phyloP scores from a whole-genome alignment of 352 stramenopile genomes.

The Globisporangium splendens region DNA sequence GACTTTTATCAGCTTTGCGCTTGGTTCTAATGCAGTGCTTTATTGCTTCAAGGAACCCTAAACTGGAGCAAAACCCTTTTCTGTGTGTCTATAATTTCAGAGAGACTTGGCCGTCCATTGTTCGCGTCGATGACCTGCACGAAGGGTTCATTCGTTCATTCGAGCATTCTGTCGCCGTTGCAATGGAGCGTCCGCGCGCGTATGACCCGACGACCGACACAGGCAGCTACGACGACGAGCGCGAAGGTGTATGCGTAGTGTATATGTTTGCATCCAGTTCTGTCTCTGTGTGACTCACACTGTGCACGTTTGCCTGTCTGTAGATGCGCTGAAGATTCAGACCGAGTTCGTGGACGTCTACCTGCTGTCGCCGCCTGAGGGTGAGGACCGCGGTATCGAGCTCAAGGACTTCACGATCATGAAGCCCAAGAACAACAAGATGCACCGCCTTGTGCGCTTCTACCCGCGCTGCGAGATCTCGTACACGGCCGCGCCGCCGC shows the following conservation, averaged over 20 bases:
- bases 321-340: constrained; percentile 21
- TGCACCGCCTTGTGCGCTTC: constrained; percentile 64
- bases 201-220: constrained; percentile 17
- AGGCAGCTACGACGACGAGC: constrained; percentile 1
- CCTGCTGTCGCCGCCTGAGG: constrained; percentile 39
- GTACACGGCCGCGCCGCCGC: constrained; percentile 57
- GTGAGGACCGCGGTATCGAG: constrained; percentile 56
- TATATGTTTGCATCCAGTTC: neutral
- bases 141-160: constrained; percentile 1
- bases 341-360: constrained; percentile 74
- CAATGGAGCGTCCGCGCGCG: constrained; percentile 7
- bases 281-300: neutral
- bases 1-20: too few species aligned
- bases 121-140: neutral
- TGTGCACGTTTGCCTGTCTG: constrained; percentile 3
- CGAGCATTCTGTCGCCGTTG: neutral
- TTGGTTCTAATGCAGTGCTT: too few species aligned
- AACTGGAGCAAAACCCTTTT: neutral
- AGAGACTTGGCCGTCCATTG: too few species aligned
- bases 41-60: too few species aligned
- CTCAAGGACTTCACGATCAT: constrained; percentile 83
- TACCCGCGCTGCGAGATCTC: constrained; percentile 67
- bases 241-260: constrained; percentile 11
- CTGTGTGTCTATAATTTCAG: neutral
- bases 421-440: constrained; percentile 79